Evolutionary conservation across 352 stramenopile genomes (phyloP), one percentile per base, ranked within the genome.

Genomic region (Achlya hypogyna): DNA sequence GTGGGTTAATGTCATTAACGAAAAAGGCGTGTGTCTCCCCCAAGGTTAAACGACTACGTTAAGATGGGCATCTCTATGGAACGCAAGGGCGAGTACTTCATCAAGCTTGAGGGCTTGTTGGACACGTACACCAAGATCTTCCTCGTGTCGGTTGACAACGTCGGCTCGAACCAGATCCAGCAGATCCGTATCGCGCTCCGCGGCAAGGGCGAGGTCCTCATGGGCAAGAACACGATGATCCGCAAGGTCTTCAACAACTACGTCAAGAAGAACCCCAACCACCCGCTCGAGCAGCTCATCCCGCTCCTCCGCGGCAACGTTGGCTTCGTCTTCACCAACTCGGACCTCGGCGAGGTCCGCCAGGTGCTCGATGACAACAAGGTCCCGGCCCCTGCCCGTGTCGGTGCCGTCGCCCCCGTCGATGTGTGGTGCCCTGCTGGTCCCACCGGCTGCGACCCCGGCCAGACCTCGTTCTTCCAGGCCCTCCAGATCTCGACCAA

Each of bases 201-300:
- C 71, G 91, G 93, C 73, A 86, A 88, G 62, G 97, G 93, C 58
- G 93, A 98, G 53, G 81, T 99, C 54, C 88, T 99, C 70, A 99
- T 99, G 96, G 97, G 97, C 76, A 99, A 99, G 88, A 99, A 99
- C 88, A 99, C 97, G 74, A 96, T 99, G 77, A 99, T 99, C 88
- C 88, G 97, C 71, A 99, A 98, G 77, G 95, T 98, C 72, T 98
- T 99, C 72, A 83, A 82, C 75, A 97, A 96, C 72, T 99, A 92
- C 82, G 59, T 98, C 27, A 96, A 98, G 72, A 96, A 98, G 72
- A 98, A 99, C 84, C 95, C 96, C 28, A 96, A 87, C 71, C 91
- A 98, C 76, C 96, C 95, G 69, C 86, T 98, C 52, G 89, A 96
- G 72, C 69, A 84, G 64, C 67, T 98, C 53, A 79, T 96, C 65